phyloP scores from a whole-genome alignment of 129 eudicot species.

The Flaveria bidentis region DNA sequence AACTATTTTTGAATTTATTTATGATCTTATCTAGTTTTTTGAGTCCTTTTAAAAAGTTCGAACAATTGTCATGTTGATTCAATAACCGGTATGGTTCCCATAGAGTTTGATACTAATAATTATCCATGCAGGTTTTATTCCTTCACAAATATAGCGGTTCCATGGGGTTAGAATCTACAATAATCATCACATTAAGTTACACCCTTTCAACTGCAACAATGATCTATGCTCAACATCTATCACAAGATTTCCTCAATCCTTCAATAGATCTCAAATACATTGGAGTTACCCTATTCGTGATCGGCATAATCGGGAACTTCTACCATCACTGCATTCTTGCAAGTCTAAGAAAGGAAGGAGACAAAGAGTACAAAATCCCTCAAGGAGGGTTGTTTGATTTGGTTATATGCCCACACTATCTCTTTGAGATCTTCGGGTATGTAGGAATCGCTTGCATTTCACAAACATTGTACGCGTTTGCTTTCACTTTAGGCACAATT shows the following conservation, averaged over 20 bases:
- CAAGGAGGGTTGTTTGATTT: conserved; percentile 62
- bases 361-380: conserved; percentile 62
- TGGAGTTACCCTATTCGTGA: conserved; percentile 41
- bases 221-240: conserved; percentile 54
- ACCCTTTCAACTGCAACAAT: conserved; percentile 37
- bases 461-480: conserved; percentile 45
- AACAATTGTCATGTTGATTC: too few relatives aligned
- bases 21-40: too few relatives aligned
- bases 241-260: conserved; percentile 39
- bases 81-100: too few relatives aligned
- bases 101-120: background rate
- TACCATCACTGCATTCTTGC: conserved; percentile 64
- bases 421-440: conserved; percentile 57
- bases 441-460: conserved; percentile 59
- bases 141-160: conserved; percentile 58
- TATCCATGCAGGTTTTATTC: conserved; percentile 43
- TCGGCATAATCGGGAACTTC: conserved; percentile 51
- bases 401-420: conserved; percentile 77
- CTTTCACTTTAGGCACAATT: conserved; percentile 38
- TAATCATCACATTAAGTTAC: conserved; percentile 40
- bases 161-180: conserved; percentile 36
- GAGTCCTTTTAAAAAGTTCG: too few relatives aligned
- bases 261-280: conserved; percentile 40
- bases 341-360: conserved; percentile 45
- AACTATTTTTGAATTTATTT: too few relatives aligned